Evolutionary conservation across 2,329 filamentous ascomycete genomes (phyloP), one percentile per base, ranked within the genome.

Genomic region (Penicillium vulpinum): DNA sequence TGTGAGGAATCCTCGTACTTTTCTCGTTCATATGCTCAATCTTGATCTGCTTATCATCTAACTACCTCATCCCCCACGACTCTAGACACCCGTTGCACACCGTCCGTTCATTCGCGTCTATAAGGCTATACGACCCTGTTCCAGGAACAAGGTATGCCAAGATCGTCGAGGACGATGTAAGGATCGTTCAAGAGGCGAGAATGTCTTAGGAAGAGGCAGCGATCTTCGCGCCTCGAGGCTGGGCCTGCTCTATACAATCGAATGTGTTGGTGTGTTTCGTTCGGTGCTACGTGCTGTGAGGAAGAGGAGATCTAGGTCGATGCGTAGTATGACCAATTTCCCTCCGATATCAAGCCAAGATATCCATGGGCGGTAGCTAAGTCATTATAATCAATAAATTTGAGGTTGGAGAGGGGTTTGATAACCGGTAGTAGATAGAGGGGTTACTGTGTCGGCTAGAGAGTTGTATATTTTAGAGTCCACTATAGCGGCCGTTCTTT

Each of bases 291-390:
- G 63, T 62, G 38, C 22, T 64, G 62, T 18, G 62, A 60, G 29
- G 55, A 56, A 2, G 61, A 66, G 35, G 60, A 61, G 41, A 66
- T 67, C 44, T 56, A 62, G 43, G 66, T 67, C 28, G 64, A 68
- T 59, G 64, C 62, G 21, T 67, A 68, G 28, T 54, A 66, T 68
- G 35, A 67, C 61, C 7, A 68, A 66, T 41, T 67, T 65, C 0
- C n/a, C 40, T 60, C 49, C 15, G 62, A 52, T 2, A n/a, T 52
- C 1, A 57, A 53, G 54, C 62, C 64, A n/a, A 62, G 65, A 5
- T 3, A 31, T 31, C n/a, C n/a, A n/a, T n/a, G n/a, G n/a, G 29
- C 15, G 8, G 35, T 64, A 45, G 55, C 56, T 10, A 63, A 24
- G 44, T 38, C 16, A 46, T 56, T 26, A n/a, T n/a, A 26, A 10